Evolutionary conservation across 2,329 filamentous ascomycete genomes (phyloP), one percentile per base, ranked within the genome.

Genomic region (Aaosphaeria arxii): DNA sequence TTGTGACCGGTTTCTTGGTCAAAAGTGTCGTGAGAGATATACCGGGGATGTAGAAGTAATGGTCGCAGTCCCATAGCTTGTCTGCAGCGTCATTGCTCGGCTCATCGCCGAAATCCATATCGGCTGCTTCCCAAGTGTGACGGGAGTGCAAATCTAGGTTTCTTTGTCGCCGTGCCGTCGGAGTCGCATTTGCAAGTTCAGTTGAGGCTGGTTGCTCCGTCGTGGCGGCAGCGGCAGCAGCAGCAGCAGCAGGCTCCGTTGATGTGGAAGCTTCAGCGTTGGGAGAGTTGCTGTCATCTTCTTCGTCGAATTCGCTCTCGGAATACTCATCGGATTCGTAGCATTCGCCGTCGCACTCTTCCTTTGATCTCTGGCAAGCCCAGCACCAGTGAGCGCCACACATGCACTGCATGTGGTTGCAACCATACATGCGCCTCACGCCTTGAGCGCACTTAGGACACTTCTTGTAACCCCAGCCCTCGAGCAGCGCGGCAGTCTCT

Each of bases 361-460:
- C 57, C 5, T 70, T 65, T 0, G 65, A 55, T 29, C 53, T 43
- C 33, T 63, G 47, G 46, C 77, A 81, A 6, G 56, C 53, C 69
- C 73, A 81, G 58, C 78, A 81, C 60, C 74, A 80, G 44, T 77
- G 71, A 6, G 74, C 74, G 9, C 77, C 76, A 46, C 78, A 80
- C 11, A 65, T 61, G 48, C 77, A 80, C 45, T 69, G 59, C 54
- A 80, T 73, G 43, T 78, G 74, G 32, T 60, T 58, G 54, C 77
- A 81, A 5, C 77, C 78, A 49, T 56, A 74, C 71, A 79, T 77
- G 45, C 71, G 70, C 51, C 71, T 69, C 11, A 80, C 61, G 6
- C 72, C 77, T n/a, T 73, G 65, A 1, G 69, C 65, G 50, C 77
- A 80, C 46, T 73, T 73, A 0, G 77, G 77, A 46, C 78, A 81